Evolutionary conservation across 208 protist genomes (phyloP), one percentile per base, ranked within the genome.

Genomic region (Kentomonas sorsogonicus): DNA sequence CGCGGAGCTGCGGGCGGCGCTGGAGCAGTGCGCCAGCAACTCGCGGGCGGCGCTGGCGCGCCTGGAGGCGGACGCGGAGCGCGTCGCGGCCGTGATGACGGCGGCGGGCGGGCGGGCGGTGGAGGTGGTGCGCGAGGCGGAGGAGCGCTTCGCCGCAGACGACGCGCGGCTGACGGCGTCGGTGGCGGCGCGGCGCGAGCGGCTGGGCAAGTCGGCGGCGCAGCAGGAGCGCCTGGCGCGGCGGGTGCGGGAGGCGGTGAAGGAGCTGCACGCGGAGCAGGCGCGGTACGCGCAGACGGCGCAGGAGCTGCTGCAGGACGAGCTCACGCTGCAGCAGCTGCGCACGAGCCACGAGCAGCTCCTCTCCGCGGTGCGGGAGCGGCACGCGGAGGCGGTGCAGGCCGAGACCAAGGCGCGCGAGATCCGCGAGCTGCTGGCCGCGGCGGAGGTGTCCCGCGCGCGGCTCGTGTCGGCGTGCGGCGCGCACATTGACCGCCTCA

Each of bases 181-280:
- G 10, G 63, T 94, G 15, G 38, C 61, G 2, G 22, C 39, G 1
- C 74, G 81, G 41, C n/a, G 50, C n/a, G 55, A 70, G 13, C 48
- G 18, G 11, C 57, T 86, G 20, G 66, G 55, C 40, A 69, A 75
- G 56, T 77, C 73, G 38, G 80, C 65, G 53, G 71, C 50, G 16
- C 52, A 63, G 31, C 86, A 94, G 38, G 86, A 94, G 46, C 77
- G 79, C 39, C 67, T 76, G 27, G 73, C 75, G 0, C 86, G 86
- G 3, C 83, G 83, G 22, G 74, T 91, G 26, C 77, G 86, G 0
- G 86, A 94, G 66, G 67, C 68, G 0, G 60, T 83, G 16, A 94
- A 94, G 63, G 83, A 75, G 46, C 69, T 74, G 47, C 79, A 84
- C 51, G 38, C 54, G 53, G 86, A 94, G 59, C 83, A 94, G 66